Conservation (phyloP, 371 early-diverging fungal species). For the Mortierella sp. region DNA sequence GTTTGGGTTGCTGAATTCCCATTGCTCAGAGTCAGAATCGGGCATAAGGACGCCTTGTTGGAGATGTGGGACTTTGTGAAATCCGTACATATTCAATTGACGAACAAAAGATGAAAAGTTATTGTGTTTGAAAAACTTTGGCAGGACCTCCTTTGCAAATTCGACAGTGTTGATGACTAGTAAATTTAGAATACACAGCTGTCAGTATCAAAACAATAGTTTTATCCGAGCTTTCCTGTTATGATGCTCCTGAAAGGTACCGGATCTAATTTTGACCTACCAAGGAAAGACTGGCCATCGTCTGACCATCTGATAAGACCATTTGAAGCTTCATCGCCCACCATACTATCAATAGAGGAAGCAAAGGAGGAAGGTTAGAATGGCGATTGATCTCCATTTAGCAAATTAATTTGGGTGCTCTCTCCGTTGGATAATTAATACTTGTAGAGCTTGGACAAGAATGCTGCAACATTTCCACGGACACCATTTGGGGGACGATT, state of each 20-base stretch:
- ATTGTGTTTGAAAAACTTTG: slow-evolving; percentile 92
- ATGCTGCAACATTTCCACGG: slow-evolving; percentile 83
- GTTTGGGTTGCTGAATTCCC: slow-evolving; percentile 73
- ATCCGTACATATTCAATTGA: slow-evolving; percentile 95
- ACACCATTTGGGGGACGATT: slow-evolving; percentile 27
- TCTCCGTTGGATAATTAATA: slow-evolving; percentile 39
- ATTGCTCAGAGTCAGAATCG: slow-evolving; percentile 69
- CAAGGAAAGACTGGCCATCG: slow-evolving; percentile 81
- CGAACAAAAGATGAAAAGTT: slow-evolving; percentile 96
- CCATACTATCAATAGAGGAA: slow-evolving; percentile 65
- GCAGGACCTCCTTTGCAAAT: slow-evolving; percentile 88
- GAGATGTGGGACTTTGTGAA: slow-evolving; percentile 85
- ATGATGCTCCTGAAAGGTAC: too few species aligned
- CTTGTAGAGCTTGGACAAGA: slow-evolving; percentile 90
- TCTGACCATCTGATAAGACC: slow-evolving; percentile 84
- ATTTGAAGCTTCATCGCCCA: slow-evolving; percentile 75
- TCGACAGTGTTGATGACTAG: slow-evolving; percentile 78
- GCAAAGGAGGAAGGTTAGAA: too few species aligned
- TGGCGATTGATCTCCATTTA: too few species aligned
- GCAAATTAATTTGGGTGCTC: neutral
- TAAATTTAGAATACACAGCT: neutral
- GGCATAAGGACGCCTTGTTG: slow-evolving; percentile 81
- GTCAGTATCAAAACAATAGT: neutral
- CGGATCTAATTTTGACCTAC: slow-evolving; percentile 35
- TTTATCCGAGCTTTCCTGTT: too few species aligned